Conservation (phyloP, 768 basidiomycete species). For the Amanita muscaria region DNA sequence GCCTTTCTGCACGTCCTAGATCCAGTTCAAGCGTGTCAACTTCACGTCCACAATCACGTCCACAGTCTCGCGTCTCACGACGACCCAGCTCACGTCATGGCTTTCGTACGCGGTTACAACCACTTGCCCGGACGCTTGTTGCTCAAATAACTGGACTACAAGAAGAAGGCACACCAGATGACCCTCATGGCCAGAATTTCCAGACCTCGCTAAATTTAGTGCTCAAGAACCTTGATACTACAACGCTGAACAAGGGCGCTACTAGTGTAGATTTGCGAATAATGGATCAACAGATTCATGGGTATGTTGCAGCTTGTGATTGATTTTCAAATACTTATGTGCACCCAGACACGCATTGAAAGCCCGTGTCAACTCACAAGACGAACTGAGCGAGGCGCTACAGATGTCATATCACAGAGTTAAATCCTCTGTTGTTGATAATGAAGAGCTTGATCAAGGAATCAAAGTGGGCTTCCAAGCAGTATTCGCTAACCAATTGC, state of each 20-base stretch:
- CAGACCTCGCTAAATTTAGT: conserved; percentile 46
- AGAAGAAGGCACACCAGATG: conserved; percentile 30
- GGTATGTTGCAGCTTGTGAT: conserved; percentile 35
- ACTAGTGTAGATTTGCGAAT: conserved; percentile 45
- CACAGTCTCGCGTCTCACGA: conserved; percentile 38
- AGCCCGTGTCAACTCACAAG: conserved; percentile 58
- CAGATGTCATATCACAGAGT: conserved; percentile 42
- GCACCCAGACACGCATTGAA: conserved; percentile 49
- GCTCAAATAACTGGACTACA: conserved; percentile 44
- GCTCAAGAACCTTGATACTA: conserved; percentile 49
- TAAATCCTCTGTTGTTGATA: conserved; percentile 38
- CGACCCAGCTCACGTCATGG: conserved; percentile 9
- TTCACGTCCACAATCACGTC: conserved; percentile 26
- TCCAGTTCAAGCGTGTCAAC: conserved; percentile 24
- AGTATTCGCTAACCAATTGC: not conserved
- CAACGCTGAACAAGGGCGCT: conserved; percentile 44
- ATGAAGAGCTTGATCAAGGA: conserved; percentile 55
- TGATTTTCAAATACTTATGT: conserved; percentile 8
- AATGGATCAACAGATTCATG: conserved; percentile 47
- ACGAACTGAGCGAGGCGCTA: conserved; percentile 53
- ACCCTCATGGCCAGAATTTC: conserved; percentile 30
- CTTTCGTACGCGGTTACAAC: conserved; percentile 41
- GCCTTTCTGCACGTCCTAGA: conserved; percentile 24
- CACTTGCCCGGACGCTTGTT: conserved; percentile 46
- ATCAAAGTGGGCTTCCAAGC: conserved; percentile 39